These are phyloP conservation scores for Lepidium africanum DNA, from an alignment of 345 rosid species.

Conservation along the genomic window DNA sequence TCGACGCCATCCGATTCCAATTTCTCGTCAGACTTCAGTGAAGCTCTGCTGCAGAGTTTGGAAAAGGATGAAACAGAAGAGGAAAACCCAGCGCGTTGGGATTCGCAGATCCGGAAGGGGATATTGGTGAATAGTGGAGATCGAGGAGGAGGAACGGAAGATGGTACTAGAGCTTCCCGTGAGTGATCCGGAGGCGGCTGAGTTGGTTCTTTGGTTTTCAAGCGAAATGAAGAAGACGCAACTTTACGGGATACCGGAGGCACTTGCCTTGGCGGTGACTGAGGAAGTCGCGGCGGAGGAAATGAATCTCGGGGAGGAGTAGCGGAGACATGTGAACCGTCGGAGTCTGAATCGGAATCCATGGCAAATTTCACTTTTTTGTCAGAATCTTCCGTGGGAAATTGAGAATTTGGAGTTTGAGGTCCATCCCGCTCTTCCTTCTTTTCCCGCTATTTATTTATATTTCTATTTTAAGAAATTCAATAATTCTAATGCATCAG, in stretches of 20 bases:
- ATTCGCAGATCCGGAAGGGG: slow-evolving; percentile 59
- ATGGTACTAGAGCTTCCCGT: slow-evolving; percentile 10
- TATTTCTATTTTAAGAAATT: no score
- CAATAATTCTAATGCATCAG: no score
- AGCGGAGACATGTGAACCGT: slow-evolving; percentile 74
- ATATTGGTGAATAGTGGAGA: slow-evolving; percentile 31
- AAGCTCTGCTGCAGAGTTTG: slow-evolving; percentile 39
- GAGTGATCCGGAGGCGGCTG: slow-evolving; percentile 22
- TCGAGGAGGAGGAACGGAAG: background rate
- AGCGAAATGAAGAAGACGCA: slow-evolving; percentile 25
- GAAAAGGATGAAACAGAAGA: slow-evolving; percentile 55
- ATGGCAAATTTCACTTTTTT: slow-evolving; percentile 11
- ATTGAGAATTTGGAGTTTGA: background rate
- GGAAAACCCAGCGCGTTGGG: slow-evolving; percentile 47
- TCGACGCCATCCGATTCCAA: background rate
- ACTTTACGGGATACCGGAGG: slow-evolving; percentile 3
- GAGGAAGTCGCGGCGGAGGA: slow-evolving; percentile 14
- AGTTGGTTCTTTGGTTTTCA: slow-evolving; percentile 16
- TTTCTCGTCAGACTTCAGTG: slow-evolving; percentile 28
- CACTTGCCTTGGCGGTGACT: background rate
- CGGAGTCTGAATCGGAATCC: slow-evolving; percentile 86
- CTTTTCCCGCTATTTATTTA: slow-evolving; percentile 20
- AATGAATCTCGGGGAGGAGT: slow-evolving; percentile 69
- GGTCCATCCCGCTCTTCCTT: slow-evolving; percentile 1
- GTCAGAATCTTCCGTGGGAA: background rate